phyloP scores from a whole-genome alignment of 345 rosid genomes.

The Barbarea vulgaris region DNA sequence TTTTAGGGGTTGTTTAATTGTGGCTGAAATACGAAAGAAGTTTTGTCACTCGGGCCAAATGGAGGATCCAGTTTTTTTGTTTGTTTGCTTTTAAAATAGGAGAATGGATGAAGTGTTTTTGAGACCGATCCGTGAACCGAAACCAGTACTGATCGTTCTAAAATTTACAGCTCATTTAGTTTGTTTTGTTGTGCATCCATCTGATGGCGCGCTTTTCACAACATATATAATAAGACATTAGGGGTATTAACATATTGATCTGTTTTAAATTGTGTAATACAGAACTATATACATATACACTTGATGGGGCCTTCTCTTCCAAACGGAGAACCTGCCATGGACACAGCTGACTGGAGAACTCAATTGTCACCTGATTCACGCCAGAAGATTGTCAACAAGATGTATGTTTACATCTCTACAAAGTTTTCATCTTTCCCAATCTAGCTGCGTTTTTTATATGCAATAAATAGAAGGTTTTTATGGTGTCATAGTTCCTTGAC shows the following conservation, averaged over 20 bases:
- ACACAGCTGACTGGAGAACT: constrained; percentile 61
- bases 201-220: too few species aligned
- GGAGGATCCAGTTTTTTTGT: too few species aligned
- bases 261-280: not conserved
- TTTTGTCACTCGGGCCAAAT: too few species aligned
- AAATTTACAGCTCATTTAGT: not conserved
- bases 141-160: not conserved
- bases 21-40: too few species aligned
- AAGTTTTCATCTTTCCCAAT: not conserved
- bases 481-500: too few species aligned
- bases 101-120: not conserved
- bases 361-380: constrained; percentile 60
- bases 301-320: constrained; percentile 50
- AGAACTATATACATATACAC: too few species aligned
- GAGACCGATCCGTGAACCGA: not conserved
- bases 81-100: not conserved
- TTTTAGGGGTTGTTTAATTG: too few species aligned
- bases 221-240: not conserved
- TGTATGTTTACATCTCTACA: constrained; percentile 40
- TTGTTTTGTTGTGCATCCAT: not conserved
- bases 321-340: constrained; percentile 52
- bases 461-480: not conserved
- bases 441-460: not conserved
- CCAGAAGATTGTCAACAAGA: constrained; percentile 65
- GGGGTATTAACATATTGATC: not conserved